Evolutionary conservation across 352 stramenopile species (phyloP).

Genomic region (Globisporangium acanthophoron): DNA sequence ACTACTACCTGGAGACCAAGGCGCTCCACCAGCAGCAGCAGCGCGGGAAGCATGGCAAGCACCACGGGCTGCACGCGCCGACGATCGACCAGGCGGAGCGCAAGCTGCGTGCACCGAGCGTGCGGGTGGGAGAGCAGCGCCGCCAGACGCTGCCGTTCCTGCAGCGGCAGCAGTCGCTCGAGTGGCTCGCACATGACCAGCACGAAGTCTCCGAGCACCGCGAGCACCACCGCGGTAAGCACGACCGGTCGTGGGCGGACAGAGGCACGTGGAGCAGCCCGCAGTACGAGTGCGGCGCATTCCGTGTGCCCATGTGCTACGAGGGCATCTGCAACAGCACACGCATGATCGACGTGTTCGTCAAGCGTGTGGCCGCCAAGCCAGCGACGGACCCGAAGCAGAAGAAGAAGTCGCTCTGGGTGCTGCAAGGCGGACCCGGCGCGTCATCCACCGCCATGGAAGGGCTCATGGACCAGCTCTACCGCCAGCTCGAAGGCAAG

Average conservation of each 20-base stretch:
- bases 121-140: constrained; percentile 12
- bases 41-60: constrained; percentile 1
- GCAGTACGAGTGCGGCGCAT: constrained; percentile 24
- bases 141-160: constrained; percentile 16
- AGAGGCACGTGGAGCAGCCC: not conserved
- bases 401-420: constrained; percentile 50
- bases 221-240: not conserved
- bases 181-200: constrained; percentile 10
- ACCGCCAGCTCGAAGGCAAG: constrained; percentile 34
- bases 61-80: constrained; percentile 3
- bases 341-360: constrained; percentile 30
- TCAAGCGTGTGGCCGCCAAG: constrained; percentile 41
- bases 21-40: constrained; percentile 4
- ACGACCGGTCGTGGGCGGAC: not conserved
- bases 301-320: constrained; percentile 27
- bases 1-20: constrained; percentile 23
- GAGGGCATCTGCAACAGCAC: constrained; percentile 22
- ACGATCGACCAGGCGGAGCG: not conserved
- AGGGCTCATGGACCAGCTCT: constrained; percentile 54
- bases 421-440: constrained; percentile 63
- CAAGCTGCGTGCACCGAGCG: constrained; percentile 2
- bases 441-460: constrained; percentile 71
- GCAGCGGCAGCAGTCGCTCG: constrained; percentile 17
- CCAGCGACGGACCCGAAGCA: not conserved
- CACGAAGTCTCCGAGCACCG: not conserved